These are phyloP conservation scores for Alternaria brassicae DNA, from an alignment of 2,329 filamentous ascomycete species.

Conservation along the genomic window DNA sequence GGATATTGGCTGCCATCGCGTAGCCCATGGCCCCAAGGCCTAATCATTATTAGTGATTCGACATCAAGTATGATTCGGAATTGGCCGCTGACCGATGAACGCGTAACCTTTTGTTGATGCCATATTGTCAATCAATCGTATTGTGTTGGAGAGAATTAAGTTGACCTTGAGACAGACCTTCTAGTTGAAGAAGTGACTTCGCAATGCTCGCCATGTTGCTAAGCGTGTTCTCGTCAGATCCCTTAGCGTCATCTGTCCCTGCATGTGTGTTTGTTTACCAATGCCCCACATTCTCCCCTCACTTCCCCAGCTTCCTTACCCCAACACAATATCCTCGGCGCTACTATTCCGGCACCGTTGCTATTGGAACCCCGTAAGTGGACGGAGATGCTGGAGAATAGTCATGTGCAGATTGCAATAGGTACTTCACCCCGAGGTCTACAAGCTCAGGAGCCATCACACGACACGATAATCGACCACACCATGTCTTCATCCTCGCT, in stretches of 20 bases:
- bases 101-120: slow-evolving; percentile 40
- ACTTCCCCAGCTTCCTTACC: slow-evolving; percentile 27
- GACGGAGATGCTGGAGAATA: neutral
- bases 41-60: slow-evolving; percentile 2
- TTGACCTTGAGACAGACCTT: neutral
- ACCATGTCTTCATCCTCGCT: slow-evolving; percentile 15
- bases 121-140: slow-evolving; percentile 19
- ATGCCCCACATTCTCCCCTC: slow-evolving; percentile 44
- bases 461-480: neutral
- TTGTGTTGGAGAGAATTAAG: neutral
- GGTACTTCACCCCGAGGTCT: neutral
- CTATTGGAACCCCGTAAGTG: neutral
- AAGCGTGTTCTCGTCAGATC: neutral
- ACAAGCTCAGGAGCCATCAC: neutral
- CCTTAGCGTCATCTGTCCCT: neutral
- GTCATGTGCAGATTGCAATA: neutral
- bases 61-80: neutral
- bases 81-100: slow-evolving; percentile 34
- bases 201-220: neutral
- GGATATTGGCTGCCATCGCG: slow-evolving; percentile 43
- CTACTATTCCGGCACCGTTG: neutral
- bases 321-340: slow-evolving; percentile 17
- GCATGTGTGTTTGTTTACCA: neutral
- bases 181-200: neutral
- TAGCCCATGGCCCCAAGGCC: slow-evolving; percentile 48